Conservation (phyloP, 768 basidiomycete species). For the Tremella mesenterica region DNA sequence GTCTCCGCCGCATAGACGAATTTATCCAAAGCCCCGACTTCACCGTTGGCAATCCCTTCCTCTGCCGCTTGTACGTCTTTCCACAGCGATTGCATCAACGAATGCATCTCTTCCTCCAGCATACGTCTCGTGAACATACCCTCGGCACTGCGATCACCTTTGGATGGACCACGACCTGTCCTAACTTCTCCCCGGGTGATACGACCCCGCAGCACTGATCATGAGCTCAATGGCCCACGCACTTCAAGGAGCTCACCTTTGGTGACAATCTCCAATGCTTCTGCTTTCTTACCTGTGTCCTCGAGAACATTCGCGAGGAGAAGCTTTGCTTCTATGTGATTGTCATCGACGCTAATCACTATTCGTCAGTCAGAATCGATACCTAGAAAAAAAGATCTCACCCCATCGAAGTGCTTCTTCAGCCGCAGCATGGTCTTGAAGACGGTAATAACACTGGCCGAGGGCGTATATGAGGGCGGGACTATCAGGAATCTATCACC, state of each 20-base stretch:
- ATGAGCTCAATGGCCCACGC: too few species aligned
- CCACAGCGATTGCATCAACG: slow-evolving; percentile 50
- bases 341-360: slow-evolving; percentile 70
- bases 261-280: slow-evolving; percentile 73
- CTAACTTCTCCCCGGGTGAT: background rate
- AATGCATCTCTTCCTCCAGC: slow-evolving; percentile 31
- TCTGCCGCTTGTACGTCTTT: slow-evolving; percentile 53
- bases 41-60: slow-evolving; percentile 45
- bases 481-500: slow-evolving; percentile 53
- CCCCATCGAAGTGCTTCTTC: slow-evolving; percentile 75
- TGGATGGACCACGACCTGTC: slow-evolving; percentile 11
- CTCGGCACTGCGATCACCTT: slow-evolving; percentile 9
- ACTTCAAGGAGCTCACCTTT: slow-evolving; percentile 55
- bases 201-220: too few species aligned
- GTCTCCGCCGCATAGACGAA: slow-evolving; percentile 80
- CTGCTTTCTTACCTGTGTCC: slow-evolving; percentile 64
- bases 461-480: slow-evolving; percentile 50
- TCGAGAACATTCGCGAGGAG: slow-evolving; percentile 86
- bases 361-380: slow-evolving; percentile 2
- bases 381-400: slow-evolving; percentile 41
- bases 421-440: slow-evolving; percentile 66
- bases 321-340: slow-evolving; percentile 73
- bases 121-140: background rate
- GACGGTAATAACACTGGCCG: slow-evolving; percentile 68
- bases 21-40: slow-evolving; percentile 54